A percentile compares a stretch with the other conserved stretches of the same genome.
phyloP scores from a whole-genome alignment of 2,329 filamentous ascomycete species.

The Penicillium nordicum region DNA sequence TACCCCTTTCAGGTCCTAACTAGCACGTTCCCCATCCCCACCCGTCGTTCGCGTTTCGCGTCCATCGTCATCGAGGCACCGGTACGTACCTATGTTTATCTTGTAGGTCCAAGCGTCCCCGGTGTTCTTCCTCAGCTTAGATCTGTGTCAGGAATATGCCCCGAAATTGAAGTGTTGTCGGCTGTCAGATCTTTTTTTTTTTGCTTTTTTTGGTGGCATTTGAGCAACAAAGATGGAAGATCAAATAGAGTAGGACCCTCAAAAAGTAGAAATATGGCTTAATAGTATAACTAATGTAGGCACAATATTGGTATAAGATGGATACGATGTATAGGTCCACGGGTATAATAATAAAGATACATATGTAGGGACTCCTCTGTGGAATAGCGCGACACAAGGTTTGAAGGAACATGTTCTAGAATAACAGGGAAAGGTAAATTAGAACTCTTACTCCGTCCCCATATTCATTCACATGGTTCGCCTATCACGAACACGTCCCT shows the following conservation, averaged over 20 bases:
- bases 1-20: background rate
- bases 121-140: conserved; percentile 1
- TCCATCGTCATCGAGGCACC: background rate
- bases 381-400: background rate
- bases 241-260: background rate
- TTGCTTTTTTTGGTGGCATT: background rate
- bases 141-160: conserved; percentile 3
- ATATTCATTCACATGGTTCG: background rate
- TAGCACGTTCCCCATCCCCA: background rate
- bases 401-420: background rate
- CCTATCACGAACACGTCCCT: background rate
- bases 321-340: too few species aligned
- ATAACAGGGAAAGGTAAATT: background rate
- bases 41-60: conserved; percentile 4
- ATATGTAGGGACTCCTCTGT: too few species aligned
- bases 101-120: background rate
- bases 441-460: background rate
- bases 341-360: too few species aligned
- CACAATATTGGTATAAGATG: background rate
- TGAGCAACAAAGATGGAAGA: background rate
- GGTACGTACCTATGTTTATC: background rate
- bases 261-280: background rate
- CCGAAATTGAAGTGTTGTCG: background rate
- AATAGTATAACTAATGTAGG: background rate
- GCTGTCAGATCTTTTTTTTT: background rate